These are phyloP conservation scores for Auxenochlorella pyrenoidosa DNA, from an alignment of 139 green algal species.

Conservation along the genomic window DNA sequence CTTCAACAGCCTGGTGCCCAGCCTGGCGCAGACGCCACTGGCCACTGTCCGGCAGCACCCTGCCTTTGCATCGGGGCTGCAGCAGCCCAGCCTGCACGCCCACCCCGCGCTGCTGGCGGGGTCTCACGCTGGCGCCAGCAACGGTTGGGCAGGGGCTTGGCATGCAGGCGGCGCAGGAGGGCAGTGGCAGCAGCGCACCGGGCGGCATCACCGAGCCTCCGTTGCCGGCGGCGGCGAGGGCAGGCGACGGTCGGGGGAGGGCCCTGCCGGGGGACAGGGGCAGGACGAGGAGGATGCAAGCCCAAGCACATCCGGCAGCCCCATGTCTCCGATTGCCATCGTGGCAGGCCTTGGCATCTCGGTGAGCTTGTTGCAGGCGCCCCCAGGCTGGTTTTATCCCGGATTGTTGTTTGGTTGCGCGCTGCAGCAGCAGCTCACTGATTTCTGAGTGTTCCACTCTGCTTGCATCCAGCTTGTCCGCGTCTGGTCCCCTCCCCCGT, in stretches of 20 bases:
- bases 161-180: not conserved
- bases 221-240: not conserved
- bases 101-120: not conserved
- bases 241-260: not conserved
- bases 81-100: not conserved
- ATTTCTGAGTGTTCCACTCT: no score
- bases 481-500: no score
- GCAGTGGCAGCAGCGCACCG: not conserved
- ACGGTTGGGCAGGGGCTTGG: not conserved
- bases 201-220: not conserved
- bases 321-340: not conserved
- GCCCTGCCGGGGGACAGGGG: not conserved
- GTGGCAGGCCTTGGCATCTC: not conserved
- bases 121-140: no score
- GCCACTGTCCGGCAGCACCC: not conserved
- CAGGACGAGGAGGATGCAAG: not conserved
- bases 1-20: slow-evolving; percentile 22
- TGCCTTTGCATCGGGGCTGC: not conserved
- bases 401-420: no score
- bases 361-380: not conserved
- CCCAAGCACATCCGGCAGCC: not conserved
- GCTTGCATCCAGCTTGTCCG: no score
- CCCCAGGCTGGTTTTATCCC: no score
- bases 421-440: no score
- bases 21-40: not conserved